phyloP scores from a whole-genome alignment of 2,329 filamentous ascomycete genomes.

The Monosporascus sp. region DNA sequence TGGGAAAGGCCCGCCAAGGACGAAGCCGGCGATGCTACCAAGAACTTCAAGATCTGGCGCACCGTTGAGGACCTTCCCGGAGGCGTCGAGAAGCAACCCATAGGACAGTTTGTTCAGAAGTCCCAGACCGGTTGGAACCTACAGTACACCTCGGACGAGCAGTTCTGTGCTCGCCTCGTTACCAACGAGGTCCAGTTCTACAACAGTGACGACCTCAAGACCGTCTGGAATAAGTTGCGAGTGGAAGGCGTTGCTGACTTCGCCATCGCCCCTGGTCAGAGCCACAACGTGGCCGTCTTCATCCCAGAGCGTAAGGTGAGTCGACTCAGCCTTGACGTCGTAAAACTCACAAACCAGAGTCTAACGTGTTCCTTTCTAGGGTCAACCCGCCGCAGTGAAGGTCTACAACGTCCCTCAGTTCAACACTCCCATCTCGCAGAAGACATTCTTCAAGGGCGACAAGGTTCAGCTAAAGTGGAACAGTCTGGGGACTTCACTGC shows the following conservation, averaged over 20 bases:
- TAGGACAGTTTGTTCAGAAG: conserved; percentile 93
- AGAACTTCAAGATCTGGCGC: conserved; percentile 97
- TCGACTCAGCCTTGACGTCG: not conserved
- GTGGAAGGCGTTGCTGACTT: conserved; percentile 89
- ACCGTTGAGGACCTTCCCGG: conserved; percentile 65
- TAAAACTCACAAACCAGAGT: not conserved
- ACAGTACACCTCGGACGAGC: conserved; percentile 92
- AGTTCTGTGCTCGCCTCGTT: conserved; percentile 85
- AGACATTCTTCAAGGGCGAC: conserved; percentile 99
- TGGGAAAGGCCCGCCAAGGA: conserved; percentile 95
- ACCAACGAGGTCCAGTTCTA: conserved; percentile 99
- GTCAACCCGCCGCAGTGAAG: conserved; percentile 88
- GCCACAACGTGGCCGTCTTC: conserved; percentile 90
- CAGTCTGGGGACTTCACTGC: conserved; percentile 78
- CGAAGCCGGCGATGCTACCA: conserved; percentile 84
- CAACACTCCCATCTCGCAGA: conserved; percentile 77
- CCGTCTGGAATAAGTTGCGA: conserved; percentile 91
- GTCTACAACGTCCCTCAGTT: conserved; percentile 93
- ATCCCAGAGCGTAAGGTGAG: conserved; percentile 88
- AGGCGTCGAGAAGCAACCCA: conserved; percentile 61
- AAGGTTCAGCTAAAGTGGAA: conserved; percentile 99
- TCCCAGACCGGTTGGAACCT: conserved; percentile 93
- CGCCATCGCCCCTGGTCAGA: conserved; percentile 82
- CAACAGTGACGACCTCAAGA: conserved; percentile 76
- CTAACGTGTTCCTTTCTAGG: conserved; percentile 45